Percentiles rank a stretch among this genome's conserved stretches.
These are phyloP conservation scores for Mycotypha africana DNA, from an alignment of 371 early-diverging fungal genomes.

Conservation along the genomic window DNA sequence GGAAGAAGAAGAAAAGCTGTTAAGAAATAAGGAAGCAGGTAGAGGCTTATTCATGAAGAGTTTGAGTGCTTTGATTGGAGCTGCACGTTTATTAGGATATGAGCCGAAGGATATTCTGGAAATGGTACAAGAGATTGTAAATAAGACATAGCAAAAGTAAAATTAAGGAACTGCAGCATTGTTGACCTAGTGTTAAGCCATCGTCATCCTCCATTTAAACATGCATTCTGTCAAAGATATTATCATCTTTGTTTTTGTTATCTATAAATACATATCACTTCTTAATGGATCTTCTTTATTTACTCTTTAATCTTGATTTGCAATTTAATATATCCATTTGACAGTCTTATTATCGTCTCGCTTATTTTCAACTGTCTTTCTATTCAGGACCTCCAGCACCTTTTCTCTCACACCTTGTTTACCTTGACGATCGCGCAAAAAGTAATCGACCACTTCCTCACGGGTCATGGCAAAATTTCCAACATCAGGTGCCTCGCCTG, in stretches of 20 bases:
- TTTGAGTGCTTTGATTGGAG: conserved; percentile 30
- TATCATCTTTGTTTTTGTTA: not conserved
- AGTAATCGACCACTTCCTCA: conserved; percentile 66
- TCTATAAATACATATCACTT: no score
- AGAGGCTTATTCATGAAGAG: conserved; percentile 31
- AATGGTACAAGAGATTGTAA: conserved; percentile 31
- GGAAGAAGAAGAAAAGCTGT: not conserved
- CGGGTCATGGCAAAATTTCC: conserved; percentile 52
- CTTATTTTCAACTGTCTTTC: conserved; percentile 46
- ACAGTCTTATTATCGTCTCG: conserved; percentile 29
- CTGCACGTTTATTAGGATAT: conserved; percentile 31
- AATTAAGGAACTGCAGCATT: no score
- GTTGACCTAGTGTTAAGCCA: no score
- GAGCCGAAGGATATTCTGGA: conserved; percentile 28
- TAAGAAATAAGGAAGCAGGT: conserved; percentile 19
- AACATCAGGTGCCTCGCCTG: conserved; percentile 61
- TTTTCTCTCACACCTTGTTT: conserved; percentile 75
- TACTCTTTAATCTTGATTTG: conserved; percentile 5
- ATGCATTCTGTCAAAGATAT: not conserved
- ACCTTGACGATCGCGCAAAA: conserved; percentile 50
- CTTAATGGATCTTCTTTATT: no score
- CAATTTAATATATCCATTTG: conserved; percentile 48
- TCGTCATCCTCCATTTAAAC: no score
- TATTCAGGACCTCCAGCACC: conserved; percentile 61
- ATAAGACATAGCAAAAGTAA: conserved; percentile 10